Evolutionary conservation across 371 early-diverging fungal species (phyloP).

Genomic region (Circinella minor): DNA sequence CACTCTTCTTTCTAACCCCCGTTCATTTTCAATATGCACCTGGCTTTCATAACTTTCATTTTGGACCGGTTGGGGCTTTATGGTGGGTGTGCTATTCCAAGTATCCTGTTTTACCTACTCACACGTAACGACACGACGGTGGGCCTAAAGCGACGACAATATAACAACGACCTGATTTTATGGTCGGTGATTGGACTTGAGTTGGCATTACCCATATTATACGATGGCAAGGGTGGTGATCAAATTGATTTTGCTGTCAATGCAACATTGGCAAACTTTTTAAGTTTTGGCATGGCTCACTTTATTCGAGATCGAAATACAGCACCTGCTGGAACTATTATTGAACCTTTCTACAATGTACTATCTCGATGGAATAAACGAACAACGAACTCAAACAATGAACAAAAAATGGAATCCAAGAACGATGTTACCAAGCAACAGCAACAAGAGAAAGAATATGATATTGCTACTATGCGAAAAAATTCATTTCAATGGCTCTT

Average conservation of each 20-base stretch:
- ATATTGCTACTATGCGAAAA: neutral
- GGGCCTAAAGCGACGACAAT: neutral
- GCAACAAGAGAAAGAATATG: neutral
- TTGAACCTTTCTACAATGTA: slow-evolving; percentile 13
- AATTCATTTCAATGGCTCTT: slow-evolving; percentile 22
- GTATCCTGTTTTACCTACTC: slow-evolving; percentile 8
- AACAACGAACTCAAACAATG: neutral
- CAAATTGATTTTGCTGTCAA: slow-evolving; percentile 16
- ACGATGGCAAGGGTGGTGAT: slow-evolving; percentile 14
- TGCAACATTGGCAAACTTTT: slow-evolving; percentile 25
- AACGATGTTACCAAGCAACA: slow-evolving; percentile 8
- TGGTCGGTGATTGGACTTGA: slow-evolving; percentile 3
- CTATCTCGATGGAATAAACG: slow-evolving; percentile 25
- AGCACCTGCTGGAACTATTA: slow-evolving; percentile 16
- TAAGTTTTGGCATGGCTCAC: slow-evolving; percentile 30
- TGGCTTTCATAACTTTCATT: neutral
- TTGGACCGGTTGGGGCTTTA: slow-evolving; percentile 5
- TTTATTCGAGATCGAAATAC: slow-evolving; percentile 25
- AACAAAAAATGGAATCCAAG: neutral
- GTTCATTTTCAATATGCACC: neutral
- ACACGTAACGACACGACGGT: slow-evolving; percentile 2
- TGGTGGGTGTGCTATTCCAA: neutral
- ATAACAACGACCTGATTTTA: neutral
- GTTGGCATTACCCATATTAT: slow-evolving; percentile 6
- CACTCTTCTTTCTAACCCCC: neutral